phyloP scores from a whole-genome alignment of 352 stramenopile genomes.

The Aphanomyces astaci region DNA sequence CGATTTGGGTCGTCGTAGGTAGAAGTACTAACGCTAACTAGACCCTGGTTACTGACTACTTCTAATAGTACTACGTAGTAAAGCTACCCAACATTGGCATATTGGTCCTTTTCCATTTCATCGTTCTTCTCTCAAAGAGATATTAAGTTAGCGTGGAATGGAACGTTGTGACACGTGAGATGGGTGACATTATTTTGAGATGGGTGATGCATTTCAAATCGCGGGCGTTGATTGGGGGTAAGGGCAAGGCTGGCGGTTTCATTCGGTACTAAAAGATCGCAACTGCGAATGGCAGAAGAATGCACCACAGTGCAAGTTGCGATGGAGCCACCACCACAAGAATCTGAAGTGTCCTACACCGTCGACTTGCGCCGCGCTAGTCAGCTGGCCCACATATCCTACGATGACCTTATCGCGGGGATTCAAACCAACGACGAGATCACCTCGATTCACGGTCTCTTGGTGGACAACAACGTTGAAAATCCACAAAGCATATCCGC shows the following conservation, averaged over 20 bases:
- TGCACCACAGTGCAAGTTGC: neutral
- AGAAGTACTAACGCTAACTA: no score
- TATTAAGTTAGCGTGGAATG: no score
- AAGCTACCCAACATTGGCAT: no score
- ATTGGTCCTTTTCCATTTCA: no score
- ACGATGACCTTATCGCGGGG: constrained; percentile 7
- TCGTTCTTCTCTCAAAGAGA: no score
- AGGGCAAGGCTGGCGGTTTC: neutral
- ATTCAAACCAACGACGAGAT: neutral
- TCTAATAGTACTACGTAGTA: no score
- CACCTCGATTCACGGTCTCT: neutral
- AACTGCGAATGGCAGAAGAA: no score
- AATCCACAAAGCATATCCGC: no score
- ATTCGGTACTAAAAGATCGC: neutral
- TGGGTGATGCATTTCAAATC: neutral
- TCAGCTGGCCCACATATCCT: constrained; percentile 12
- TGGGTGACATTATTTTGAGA: no score
- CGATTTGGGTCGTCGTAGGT: constrained; percentile 65
- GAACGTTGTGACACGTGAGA: no score
- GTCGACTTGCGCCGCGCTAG: constrained; percentile 16
- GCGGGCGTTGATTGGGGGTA: neutral
- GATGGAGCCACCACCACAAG: constrained; percentile 9
- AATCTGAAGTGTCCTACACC: neutral
- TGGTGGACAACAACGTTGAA: neutral
- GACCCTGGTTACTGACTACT: no score